Base-by-base conservation (phyloP, 179 eudicot genomes). In the Actinidia chinensis region DNA sequence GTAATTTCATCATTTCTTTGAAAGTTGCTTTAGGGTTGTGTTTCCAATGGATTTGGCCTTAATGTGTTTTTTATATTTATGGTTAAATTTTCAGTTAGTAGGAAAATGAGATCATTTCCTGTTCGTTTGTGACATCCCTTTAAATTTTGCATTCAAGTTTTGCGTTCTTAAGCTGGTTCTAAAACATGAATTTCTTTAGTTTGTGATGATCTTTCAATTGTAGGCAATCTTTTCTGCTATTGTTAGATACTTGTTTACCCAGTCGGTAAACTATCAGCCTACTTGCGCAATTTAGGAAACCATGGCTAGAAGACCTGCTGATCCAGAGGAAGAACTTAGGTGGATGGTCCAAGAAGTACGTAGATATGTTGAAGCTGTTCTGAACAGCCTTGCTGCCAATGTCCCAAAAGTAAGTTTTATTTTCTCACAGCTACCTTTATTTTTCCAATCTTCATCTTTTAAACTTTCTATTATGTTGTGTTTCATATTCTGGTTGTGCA, bases 311-410 rank as follows among this genome's bases (percentile, higher is more conserved):
- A 89, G 93, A 85, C 99, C 99, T 68, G 98, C 89, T 68, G 98
- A 96, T 79, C 99, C 99, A 15, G 99, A 96, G 80, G 99, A 96
- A 76, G 99, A 96, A 87, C 98, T 96, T 72, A 89, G 99, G 63
- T 96, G 99, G 99, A 96, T 96, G 99, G 82, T 98, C 81, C 99
- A 92, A 81, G 99, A 96, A 94, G 99, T 96, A 74, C 96, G 99
- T 83, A 98, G 98, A 84, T 96, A 96, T 84, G 96, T 94, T 75
- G 99, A 96, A 86, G 99, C 99, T 71, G 99, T 96, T 78, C 83
- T 96, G 54, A 94, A 96, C 83, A 96, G 99, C 84, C 98, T 96
- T 80, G 98, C 97, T 22, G 99, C 99, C 76, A 96, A 96, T 88
- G 99, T 96, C 52, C 99, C 99, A 61, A 96, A 96, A 83, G 99